Base-by-base conservation (phyloP, 208 protist genomes). In the Phytomonas francai region DNA sequence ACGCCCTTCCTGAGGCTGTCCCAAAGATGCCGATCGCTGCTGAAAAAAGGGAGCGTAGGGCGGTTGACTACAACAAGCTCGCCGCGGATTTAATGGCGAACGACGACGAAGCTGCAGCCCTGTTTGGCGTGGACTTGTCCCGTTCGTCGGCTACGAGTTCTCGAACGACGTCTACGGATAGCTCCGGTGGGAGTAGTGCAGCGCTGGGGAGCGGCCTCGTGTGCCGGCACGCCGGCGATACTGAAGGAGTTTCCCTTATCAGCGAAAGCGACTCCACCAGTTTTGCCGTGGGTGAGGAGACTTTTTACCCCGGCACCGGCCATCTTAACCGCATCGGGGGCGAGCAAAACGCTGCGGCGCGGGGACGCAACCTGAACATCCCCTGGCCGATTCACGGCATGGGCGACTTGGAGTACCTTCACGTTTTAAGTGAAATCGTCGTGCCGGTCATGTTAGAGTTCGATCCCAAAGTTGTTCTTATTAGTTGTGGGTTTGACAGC, bases 401-500 rank as follows among this genome's bases (percentile, higher is more conserved):
- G 72, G 91, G 95, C 19, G 97, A 99, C 67, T 73, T 91, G 4
- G 97, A 98, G 70, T 99, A 98, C 76, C 62, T 98, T 36, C 71
- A 74, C 11, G 85, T 98, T 16, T 80, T 99, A 58, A 49, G 92
- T n/a, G 76, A 94, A 45, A n/a, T 99, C n/a, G 81, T 99, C 2
- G 59, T 97, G 3, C 97, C 97, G 1, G 86, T 94, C 1, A 79
- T 79, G 22, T 30, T 65, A 14, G 93, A 98, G 73, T 98, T 96
- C 70, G n/a, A 56, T 4, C 97, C 97, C 0, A 86, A 97, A 57
- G 30, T 98, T 34, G 84, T 98, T 19, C 73, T 99, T 64, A 73
- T 99, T 33, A 95, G 91, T 69, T 93, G 84, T 32, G 97, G 97
- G n/a, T 98, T 98, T 68, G 97, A 99, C 77, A 93, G 92, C 29